Evolutionary conservation across 2,329 filamentous ascomycete species (phyloP).

Genomic region (Madurella mycetomatis): DNA sequence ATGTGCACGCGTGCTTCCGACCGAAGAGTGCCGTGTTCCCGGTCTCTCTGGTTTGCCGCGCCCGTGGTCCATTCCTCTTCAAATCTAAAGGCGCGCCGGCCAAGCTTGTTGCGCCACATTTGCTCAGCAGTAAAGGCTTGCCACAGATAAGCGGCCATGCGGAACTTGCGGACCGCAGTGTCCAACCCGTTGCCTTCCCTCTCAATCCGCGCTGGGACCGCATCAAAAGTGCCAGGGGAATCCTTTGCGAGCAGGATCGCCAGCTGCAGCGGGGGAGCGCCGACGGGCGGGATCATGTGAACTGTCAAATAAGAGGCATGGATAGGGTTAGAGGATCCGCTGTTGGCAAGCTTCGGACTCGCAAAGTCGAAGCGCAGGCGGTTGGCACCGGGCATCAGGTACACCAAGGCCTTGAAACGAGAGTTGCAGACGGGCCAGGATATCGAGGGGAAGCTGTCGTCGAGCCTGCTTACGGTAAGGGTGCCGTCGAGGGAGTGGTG

Average conservation of each 20-base stretch:
- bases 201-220: constrained; percentile 67
- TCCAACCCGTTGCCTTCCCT: constrained; percentile 79
- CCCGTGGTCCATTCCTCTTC: constrained; percentile 94
- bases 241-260: constrained; percentile 85
- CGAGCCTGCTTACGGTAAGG: constrained; percentile 72
- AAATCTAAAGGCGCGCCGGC: constrained; percentile 79
- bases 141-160: constrained; percentile 95
- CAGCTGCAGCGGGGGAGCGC: constrained; percentile 79
- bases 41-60: constrained; percentile 71
- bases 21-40: constrained; percentile 66
- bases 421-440: constrained; percentile 85
- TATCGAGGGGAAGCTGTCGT: constrained; percentile 78
- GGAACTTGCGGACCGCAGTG: constrained; percentile 79
- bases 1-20: constrained; percentile 90
- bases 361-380: constrained; percentile 81
- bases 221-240: constrained; percentile 80
- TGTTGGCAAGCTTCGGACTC: constrained; percentile 73
- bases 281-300: constrained; percentile 78
- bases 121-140: constrained; percentile 96
- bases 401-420: constrained; percentile 86
- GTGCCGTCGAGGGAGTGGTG: constrained; percentile 70
- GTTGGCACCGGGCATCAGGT: constrained; percentile 89
- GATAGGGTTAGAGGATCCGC: constrained; percentile 60
- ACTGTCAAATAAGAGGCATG: constrained; percentile 78
- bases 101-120: constrained; percentile 86